These are phyloP conservation scores for Antrodiella citrinella DNA, from an alignment of 768 basidiomycete species.

Conservation along the genomic window DNA sequence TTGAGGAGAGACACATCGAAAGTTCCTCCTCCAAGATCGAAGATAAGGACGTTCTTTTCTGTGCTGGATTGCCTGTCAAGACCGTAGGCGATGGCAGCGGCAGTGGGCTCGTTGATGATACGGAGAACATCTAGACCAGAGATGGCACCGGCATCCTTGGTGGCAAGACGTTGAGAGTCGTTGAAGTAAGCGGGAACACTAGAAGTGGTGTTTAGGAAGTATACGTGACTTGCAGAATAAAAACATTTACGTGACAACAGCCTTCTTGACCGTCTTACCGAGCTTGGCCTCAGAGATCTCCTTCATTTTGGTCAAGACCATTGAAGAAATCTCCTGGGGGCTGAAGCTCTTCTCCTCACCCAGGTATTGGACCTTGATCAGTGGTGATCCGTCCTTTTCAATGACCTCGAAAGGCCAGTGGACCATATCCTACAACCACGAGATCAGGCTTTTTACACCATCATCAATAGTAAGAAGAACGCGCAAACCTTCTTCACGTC, in stretches of 20 bases:
- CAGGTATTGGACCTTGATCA: conserved; percentile 95
- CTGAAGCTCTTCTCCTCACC: conserved; percentile 93
- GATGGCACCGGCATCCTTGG: conserved; percentile 98
- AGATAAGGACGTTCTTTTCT: conserved; percentile 98
- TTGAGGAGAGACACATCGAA: conserved; percentile 99
- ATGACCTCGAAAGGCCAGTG: conserved; percentile 99
- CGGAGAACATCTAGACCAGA: conserved; percentile 98
- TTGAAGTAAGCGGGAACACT: conserved; percentile 99
- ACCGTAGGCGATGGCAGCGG: conserved; percentile 98
- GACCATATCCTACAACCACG: conserved; percentile 62
- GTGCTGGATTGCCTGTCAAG: conserved; percentile 89
- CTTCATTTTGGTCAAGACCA: conserved; percentile 99
- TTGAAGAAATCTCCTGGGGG: conserved; percentile 99
- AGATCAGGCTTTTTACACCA: neutral
- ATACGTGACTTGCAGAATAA: conserved; percentile 4
- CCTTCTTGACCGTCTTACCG: conserved; percentile 97
- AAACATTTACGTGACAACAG: conserved; percentile 84
- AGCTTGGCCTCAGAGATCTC: conserved; percentile 99
- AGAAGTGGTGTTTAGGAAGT: neutral
- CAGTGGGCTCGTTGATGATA: conserved; percentile 99
- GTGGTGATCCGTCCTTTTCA: conserved; percentile 93
- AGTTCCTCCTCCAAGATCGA: conserved; percentile 99
- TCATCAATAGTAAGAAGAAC: neutral
- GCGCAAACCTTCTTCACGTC: conserved; percentile 78
- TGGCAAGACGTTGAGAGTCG: conserved; percentile 98